These are phyloP conservation scores for Kodamaea kakaduensis DNA, from an alignment of 805 yeast species.

Conservation along the genomic window DNA sequence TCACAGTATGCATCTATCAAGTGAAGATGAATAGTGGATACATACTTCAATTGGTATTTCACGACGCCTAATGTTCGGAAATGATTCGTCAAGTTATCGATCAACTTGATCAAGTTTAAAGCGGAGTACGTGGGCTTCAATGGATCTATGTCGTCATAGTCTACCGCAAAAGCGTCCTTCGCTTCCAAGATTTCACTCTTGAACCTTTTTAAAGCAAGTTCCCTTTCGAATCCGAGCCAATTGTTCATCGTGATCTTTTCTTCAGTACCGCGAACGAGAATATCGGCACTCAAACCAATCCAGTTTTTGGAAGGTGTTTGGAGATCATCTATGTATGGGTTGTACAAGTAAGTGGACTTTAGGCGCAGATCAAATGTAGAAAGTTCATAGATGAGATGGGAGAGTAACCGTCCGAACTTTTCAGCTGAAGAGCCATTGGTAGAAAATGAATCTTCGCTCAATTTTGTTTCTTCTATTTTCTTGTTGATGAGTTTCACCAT, in stretches of 20 bases:
- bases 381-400: slow-evolving; percentile 57
- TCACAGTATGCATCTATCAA: slow-evolving; percentile 50
- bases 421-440: slow-evolving; percentile 21
- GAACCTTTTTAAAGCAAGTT: slow-evolving; percentile 49
- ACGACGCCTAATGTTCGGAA: slow-evolving; percentile 48
- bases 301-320: slow-evolving; percentile 32
- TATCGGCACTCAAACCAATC: slow-evolving; percentile 46
- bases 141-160: slow-evolving; percentile 40
- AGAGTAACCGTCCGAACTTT: slow-evolving; percentile 44
- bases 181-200: slow-evolving; percentile 45
- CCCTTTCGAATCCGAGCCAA: slow-evolving; percentile 54
- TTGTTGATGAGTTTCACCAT: slow-evolving; percentile 24
- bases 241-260: slow-evolving; percentile 28
- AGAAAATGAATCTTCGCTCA: not conserved
- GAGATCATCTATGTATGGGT: slow-evolving; percentile 32
- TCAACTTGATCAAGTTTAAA: slow-evolving; percentile 49
- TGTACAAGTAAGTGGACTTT: slow-evolving; percentile 41
- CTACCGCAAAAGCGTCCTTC: slow-evolving; percentile 52
- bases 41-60: slow-evolving; percentile 51
- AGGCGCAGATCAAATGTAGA: slow-evolving; percentile 55
- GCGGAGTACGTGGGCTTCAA: slow-evolving; percentile 61
- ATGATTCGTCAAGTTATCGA: slow-evolving; percentile 54
- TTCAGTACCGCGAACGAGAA: slow-evolving; percentile 26
- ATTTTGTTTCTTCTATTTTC: slow-evolving; percentile 15
- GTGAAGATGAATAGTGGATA: slow-evolving; percentile 55